A percentile compares a stretch with the other conserved stretches of the same genome.
These are phyloP conservation scores for Mucor sp. DNA, from an alignment of 371 early-diverging fungal genomes.

Conservation along the genomic window DNA sequence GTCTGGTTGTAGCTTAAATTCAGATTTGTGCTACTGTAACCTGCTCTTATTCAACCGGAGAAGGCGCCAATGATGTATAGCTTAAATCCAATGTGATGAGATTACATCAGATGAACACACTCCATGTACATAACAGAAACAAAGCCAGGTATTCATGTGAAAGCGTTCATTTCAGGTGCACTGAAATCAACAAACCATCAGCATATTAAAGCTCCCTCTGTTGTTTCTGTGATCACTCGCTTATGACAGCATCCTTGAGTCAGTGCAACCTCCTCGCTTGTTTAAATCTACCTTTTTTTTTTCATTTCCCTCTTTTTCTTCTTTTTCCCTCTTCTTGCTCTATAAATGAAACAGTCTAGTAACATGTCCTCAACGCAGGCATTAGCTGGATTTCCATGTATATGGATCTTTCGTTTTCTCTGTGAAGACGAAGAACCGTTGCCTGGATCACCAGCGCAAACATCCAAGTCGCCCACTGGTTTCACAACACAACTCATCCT, in stretches of 20 bases:
- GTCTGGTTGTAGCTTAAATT: no score
- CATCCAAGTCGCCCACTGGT: conserved; percentile 48
- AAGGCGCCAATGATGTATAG: no score
- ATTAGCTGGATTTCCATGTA: conserved; percentile 21
- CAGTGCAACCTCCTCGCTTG: not conserved
- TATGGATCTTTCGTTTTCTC: conserved; percentile 25
- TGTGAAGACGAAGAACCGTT: conserved; percentile 39
- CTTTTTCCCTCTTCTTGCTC: not conserved
- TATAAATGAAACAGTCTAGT: not conserved
- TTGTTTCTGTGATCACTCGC: not conserved
- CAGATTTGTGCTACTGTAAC: no score
- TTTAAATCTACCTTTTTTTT: not conserved
- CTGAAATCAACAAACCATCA: not conserved
- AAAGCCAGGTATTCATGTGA: no score
- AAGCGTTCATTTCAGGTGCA: no score
- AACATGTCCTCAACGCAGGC: not conserved
- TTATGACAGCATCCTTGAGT: not conserved
- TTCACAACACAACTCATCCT: conserved; percentile 46
- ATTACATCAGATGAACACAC: no score
- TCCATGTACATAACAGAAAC: no score
- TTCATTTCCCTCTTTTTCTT: not conserved
- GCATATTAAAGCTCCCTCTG: not conserved
- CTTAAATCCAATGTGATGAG: no score
- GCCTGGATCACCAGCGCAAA: conserved; percentile 47
- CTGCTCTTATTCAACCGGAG: no score